phyloP scores from a whole-genome alignment of 129 eudicot genomes.

The Centella asiatica region DNA sequence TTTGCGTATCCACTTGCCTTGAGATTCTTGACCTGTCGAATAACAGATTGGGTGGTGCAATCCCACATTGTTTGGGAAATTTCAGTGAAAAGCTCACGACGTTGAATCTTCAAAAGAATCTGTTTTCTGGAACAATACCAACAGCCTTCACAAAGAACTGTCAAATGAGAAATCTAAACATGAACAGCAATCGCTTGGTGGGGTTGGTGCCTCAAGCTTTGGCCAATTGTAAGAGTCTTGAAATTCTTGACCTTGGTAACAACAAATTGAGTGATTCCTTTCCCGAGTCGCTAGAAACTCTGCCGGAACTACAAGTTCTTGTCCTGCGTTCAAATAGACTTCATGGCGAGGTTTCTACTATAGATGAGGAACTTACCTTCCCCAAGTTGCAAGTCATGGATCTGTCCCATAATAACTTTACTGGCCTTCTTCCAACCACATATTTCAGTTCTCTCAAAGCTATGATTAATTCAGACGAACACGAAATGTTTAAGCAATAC shows the following conservation, averaged over 20 bases:
- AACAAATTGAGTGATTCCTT: constrained; percentile 24
- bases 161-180: constrained; percentile 9
- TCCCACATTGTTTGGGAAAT: constrained; percentile 26
- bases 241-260: constrained; percentile 32
- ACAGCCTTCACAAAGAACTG: constrained; percentile 2
- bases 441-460: constrained; percentile 26
- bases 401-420: constrained; percentile 25
- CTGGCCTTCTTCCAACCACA: constrained; percentile 18
- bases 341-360: constrained; percentile 13
- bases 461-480: no score
- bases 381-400: constrained; percentile 32
- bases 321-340: constrained; percentile 29
- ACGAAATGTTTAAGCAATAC: no score
- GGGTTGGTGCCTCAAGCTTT: constrained; percentile 19
- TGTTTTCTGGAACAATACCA: constrained; percentile 20
- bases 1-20: constrained; percentile 22
- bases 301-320: constrained; percentile 32
- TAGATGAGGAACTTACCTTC: constrained; percentile 20
- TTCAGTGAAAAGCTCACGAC: constrained; percentile 16
- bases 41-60: constrained; percentile 20
- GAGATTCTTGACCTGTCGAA: constrained; percentile 20
- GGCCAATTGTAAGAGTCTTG: constrained; percentile 19
- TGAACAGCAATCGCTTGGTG: constrained; percentile 23
- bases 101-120: constrained; percentile 18
- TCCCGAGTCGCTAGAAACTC: constrained; percentile 25